Evolutionary conservation across 2,329 filamentous ascomycete genomes (phyloP).

Genomic region (Verticillium longisporum): DNA sequence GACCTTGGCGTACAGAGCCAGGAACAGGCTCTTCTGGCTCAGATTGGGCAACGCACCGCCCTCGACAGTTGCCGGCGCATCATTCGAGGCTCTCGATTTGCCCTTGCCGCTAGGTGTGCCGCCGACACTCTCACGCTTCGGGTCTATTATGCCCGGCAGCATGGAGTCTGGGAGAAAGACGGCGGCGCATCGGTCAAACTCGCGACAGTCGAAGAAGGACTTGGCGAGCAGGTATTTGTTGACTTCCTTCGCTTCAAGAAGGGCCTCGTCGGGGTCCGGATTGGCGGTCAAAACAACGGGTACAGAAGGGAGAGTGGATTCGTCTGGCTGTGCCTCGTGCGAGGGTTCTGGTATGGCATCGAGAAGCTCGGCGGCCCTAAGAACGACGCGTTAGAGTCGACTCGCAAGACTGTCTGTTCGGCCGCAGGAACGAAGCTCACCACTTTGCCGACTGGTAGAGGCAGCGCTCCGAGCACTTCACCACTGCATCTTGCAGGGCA

Average conservation of each 20-base stretch:
- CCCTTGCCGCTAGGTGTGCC: constrained; percentile 50
- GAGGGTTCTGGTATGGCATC: constrained; percentile 64
- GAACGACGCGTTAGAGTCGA: not conserved
- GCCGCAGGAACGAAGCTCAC: constrained; percentile 35
- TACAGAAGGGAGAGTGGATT: constrained; percentile 25
- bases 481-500: constrained; percentile 75
- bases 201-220: constrained; percentile 88
- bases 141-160: constrained; percentile 56
- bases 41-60: constrained; percentile 43
- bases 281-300: constrained; percentile 46
- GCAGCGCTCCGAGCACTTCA: constrained; percentile 90
- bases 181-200: constrained; percentile 88
- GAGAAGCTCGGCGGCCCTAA: constrained; percentile 88
- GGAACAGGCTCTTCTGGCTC: constrained; percentile 87
- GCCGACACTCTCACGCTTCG: constrained; percentile 29
- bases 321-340: constrained; percentile 46
- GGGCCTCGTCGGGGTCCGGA: constrained; percentile 63
- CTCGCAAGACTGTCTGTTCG: not conserved
- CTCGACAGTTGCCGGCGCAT: constrained; percentile 9
- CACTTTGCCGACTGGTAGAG: constrained; percentile 97
- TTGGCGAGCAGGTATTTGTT: constrained; percentile 86
- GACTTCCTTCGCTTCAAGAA: constrained; percentile 71
- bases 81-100: constrained; percentile 34
- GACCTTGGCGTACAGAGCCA: constrained; percentile 87
- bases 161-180: constrained; percentile 80